Percentiles rank a stretch among this genome's conserved stretches.
Evolutionary conservation across 345 rosid species (phyloP).

Genomic region (Sisymbrium altissimum): DNA sequence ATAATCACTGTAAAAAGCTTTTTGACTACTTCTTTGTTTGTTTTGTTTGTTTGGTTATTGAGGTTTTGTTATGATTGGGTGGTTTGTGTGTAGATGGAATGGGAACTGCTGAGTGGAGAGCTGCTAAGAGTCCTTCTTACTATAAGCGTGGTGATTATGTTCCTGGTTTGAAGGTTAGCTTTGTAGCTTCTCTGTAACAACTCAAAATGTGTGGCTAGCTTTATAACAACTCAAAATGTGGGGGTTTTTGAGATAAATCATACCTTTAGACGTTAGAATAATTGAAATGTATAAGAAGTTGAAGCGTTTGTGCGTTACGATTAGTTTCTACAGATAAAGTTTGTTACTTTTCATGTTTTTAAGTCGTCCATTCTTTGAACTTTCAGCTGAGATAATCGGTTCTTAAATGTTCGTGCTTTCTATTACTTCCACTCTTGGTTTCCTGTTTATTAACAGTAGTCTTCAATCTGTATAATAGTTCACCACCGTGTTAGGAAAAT

Average conservation of each 20-base stretch:
- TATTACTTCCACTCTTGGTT: neutral
- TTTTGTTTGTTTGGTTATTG: neutral
- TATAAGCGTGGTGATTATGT: conserved; percentile 98
- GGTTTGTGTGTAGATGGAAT: conserved; percentile 68
- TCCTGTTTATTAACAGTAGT: neutral
- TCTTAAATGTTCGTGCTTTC: neutral
- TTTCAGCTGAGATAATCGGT: neutral
- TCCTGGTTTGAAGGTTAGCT: conserved; percentile 89
- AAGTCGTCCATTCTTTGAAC: neutral
- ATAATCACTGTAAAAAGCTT: conserved; percentile 69
- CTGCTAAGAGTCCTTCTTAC: conserved; percentile 85
- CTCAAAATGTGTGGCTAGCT: too few species aligned
- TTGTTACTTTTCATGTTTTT: neutral
- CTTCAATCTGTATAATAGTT: neutral
- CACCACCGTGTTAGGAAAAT: neutral
- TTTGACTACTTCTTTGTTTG: neutral
- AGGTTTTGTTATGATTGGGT: neutral
- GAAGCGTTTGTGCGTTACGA: neutral
- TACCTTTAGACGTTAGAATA: neutral
- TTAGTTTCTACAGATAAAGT: neutral
- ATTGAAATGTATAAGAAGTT: neutral
- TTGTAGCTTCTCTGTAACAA: neutral
- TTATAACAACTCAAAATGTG: neutral
- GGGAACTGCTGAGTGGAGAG: conserved; percentile 99
- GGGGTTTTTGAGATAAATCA: neutral